A percentile compares a stretch with the other conserved stretches of the same genome.
Conservation (phyloP, 352 stramenopile species). For the Phytopythium cucurbitacearum region DNA sequence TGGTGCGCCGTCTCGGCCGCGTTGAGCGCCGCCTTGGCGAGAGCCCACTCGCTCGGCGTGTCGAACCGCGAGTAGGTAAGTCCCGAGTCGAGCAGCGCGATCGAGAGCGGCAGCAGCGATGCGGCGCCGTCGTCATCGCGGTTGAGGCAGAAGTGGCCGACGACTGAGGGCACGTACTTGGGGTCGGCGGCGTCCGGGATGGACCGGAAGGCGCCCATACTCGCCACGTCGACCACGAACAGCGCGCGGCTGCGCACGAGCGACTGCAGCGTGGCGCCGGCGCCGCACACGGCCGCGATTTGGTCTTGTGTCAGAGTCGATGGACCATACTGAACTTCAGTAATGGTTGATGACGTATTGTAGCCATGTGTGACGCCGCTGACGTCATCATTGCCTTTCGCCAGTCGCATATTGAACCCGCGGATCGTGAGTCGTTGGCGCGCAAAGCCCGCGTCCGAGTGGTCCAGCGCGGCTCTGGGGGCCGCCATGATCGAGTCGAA, state of each 20-base stretch:
- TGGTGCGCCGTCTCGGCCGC: conserved; percentile 37
- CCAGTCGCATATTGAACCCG: conserved; percentile 31
- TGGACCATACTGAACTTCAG: conserved; percentile 5
- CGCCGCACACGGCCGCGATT: conserved; percentile 25
- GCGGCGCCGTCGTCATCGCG: background rate
- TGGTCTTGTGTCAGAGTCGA: conserved; percentile 21
- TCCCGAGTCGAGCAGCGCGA: conserved; percentile 29
- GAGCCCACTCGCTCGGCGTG: conserved; percentile 29
- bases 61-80: conserved; percentile 49
- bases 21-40: conserved; percentile 49
- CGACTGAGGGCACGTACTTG: conserved; percentile 38
- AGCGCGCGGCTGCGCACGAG: conserved; percentile 18
- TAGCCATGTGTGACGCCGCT: background rate
- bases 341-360: too few relatives aligned
- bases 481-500: conserved; percentile 15
- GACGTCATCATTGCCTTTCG: conserved; percentile 6
- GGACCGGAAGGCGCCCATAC: conserved; percentile 29
- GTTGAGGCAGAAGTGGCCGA: conserved; percentile 40
- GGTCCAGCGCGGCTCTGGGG: conserved; percentile 19
- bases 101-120: conserved; percentile 39
- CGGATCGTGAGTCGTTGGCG: conserved; percentile 37
- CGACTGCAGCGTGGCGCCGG: conserved; percentile 8
- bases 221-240: conserved; percentile 32
- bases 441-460: conserved; percentile 35
- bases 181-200: background rate